phyloP scores from a whole-genome alignment of 495 filamentous ascomycete genomes.

The Cairneyella variabilis region DNA sequence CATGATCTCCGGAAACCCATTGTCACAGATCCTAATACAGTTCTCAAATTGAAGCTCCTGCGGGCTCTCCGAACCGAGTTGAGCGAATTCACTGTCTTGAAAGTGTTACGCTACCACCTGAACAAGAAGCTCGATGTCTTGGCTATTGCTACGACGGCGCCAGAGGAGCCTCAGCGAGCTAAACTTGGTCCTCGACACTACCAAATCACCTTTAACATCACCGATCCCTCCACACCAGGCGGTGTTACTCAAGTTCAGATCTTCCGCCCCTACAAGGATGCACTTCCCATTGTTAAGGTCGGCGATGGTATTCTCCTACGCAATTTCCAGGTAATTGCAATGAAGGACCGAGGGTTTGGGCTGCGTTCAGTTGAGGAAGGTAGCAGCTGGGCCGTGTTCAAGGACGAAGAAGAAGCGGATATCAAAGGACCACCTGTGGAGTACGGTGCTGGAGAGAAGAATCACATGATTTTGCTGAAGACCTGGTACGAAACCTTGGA shows the following conservation, averaged over 20 bases:
- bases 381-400: conserved; percentile 62
- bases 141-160: conserved; percentile 57
- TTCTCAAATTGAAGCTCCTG: conserved; percentile 17
- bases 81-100: conserved; percentile 66
- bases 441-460: conserved; percentile 53
- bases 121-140: conserved; percentile 58
- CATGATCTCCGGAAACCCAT: conserved; percentile 17
- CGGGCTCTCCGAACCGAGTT: conserved; percentile 55
- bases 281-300: conserved; percentile 61
- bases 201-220: conserved; percentile 62
- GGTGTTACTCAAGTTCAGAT: conserved; percentile 59
- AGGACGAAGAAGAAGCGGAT: conserved; percentile 37
- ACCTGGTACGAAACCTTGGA: conserved; percentile 44
- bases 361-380: conserved; percentile 37
- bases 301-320: conserved; percentile 78
- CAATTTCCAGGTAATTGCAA: conserved; percentile 63
- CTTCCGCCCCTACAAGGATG: conserved; percentile 67
- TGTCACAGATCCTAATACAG: conserved; percentile 2
- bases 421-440: conserved; percentile 63
- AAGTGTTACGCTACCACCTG: conserved; percentile 54
- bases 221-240: conserved; percentile 55
- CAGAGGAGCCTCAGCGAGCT: conserved; percentile 52
- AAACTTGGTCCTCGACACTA: conserved; percentile 67
- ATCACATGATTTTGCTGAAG: conserved; percentile 50
- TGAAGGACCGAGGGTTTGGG: conserved; percentile 44